These are phyloP conservation scores for Cynara cardunculus DNA, from an alignment of 129 eudicot species.

Conservation along the genomic window DNA sequence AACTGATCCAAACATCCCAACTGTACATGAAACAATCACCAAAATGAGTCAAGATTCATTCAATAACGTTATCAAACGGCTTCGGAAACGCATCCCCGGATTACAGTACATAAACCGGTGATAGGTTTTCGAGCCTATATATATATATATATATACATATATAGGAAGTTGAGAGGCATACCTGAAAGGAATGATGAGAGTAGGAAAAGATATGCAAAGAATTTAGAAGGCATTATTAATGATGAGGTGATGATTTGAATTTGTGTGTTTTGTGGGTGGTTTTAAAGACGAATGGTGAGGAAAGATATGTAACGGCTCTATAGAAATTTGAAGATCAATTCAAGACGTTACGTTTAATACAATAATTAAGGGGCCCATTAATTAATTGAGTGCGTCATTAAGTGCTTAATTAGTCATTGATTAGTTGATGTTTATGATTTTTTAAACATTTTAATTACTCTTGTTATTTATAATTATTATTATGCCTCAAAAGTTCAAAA, in stretches of 20 bases:
- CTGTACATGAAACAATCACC: not conserved
- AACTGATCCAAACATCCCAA: slow-evolving; percentile 12
- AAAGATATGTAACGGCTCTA: slow-evolving; percentile 28
- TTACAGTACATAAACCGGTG: not conserved
- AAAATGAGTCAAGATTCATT: not conserved
- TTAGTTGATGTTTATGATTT: not conserved
- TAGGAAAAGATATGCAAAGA: slow-evolving; percentile 19
- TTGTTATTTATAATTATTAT: not conserved
- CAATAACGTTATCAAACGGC: not conserved
- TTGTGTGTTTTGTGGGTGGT: slow-evolving; percentile 19
- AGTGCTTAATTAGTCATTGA: not conserved
- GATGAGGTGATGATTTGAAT: slow-evolving; percentile 7
- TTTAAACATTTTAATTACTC: too few relatives aligned
- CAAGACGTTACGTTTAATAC: slow-evolving; percentile 30
- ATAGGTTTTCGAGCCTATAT: not conserved
- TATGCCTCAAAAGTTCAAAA: not conserved
- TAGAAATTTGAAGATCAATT: slow-evolving; percentile 22
- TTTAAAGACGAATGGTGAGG: slow-evolving; percentile 6
- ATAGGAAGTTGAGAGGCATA: not conserved
- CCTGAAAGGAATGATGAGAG: slow-evolving; percentile 31
- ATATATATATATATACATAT: not conserved
- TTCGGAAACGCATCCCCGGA: not conserved
- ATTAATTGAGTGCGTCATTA: not conserved
- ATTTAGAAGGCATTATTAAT: slow-evolving; percentile 17
- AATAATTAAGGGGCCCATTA: not conserved